A percentile compares a stretch with the other conserved stretches of the same genome.
phyloP scores from a whole-genome alignment of 345 rosid genomes.

The Geranium rotundifolium region DNA sequence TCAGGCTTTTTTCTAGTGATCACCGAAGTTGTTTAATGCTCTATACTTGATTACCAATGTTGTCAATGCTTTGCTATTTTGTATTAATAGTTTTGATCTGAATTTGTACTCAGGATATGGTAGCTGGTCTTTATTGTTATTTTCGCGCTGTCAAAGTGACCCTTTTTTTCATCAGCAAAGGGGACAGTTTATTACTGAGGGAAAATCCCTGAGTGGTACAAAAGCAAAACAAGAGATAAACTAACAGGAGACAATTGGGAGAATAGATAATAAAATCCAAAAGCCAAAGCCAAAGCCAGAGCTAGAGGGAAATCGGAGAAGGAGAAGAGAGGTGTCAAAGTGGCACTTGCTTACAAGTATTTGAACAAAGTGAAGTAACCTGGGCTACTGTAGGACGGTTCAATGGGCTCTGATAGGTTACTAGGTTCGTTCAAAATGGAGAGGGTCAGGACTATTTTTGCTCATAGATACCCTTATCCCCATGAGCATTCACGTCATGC shows the following conservation, averaged over 20 bases:
- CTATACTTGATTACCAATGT: neutral
- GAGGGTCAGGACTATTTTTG: slow-evolving; percentile 80
- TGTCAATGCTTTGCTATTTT: neutral
- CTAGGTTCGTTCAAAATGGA: slow-evolving; percentile 63
- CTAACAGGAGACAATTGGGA: too few species aligned
- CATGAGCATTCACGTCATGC: slow-evolving; percentile 99
- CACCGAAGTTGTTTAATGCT: neutral
- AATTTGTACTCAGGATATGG: neutral
- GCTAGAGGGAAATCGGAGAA: too few species aligned
- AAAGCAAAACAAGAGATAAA: too few species aligned
- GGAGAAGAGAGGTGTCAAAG: neutral
- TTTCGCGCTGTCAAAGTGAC: neutral
- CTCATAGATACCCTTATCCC: slow-evolving; percentile 88
- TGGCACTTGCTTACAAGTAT: neutral
- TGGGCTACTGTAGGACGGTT: neutral
- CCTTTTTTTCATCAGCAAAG: neutral
- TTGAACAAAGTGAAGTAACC: neutral
- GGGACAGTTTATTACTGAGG: too few species aligned
- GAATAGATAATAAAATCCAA: too few species aligned
- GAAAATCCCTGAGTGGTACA: too few species aligned
- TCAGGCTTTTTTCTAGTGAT: neutral
- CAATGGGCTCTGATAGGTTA: slow-evolving; percentile 53
- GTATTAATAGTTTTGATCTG: neutral
- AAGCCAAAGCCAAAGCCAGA: too few species aligned
- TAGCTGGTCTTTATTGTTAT: neutral